These are phyloP conservation scores for Lentinula raphanica DNA, from an alignment of 768 basidiomycete species.

Conservation along the genomic window DNA sequence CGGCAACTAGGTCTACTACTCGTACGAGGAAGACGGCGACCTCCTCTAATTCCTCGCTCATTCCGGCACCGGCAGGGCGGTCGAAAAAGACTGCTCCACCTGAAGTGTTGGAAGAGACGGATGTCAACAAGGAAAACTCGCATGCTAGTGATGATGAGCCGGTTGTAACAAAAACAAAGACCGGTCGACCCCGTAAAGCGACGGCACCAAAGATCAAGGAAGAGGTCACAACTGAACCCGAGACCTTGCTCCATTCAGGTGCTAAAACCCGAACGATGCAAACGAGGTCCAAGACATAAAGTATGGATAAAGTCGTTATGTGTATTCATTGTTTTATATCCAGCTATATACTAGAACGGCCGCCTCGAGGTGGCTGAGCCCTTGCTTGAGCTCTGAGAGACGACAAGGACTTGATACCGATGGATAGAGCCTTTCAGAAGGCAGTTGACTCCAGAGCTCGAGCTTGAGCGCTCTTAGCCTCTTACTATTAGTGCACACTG, in stretches of 20 bases:
- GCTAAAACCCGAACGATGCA: constrained; percentile 3
- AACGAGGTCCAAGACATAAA: constrained; percentile 9
- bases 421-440: too few species aligned
- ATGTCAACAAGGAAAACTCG: constrained; percentile 5
- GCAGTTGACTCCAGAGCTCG: too few species aligned
- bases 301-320: too few species aligned
- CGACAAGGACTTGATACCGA: too few species aligned
- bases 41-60: neutral
- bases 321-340: too few species aligned
- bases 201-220: constrained; percentile 7
- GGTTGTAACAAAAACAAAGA: neutral
- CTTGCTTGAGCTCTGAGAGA: too few species aligned
- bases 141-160: neutral
- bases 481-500: too few species aligned
- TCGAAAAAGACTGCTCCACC: neutral
- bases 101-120: neutral
- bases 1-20: neutral
- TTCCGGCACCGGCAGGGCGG: neutral
- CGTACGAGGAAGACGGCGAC: neutral
- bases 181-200: constrained; percentile 1
- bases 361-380: too few species aligned
- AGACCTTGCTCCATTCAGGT: neutral
- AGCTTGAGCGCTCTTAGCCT: too few species aligned
- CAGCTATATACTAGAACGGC: too few species aligned
- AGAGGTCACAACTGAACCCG: constrained; percentile 8